Evolutionary conservation across 164 flowering plant species (phyloP).

Genomic region (Vitis amurensis): DNA sequence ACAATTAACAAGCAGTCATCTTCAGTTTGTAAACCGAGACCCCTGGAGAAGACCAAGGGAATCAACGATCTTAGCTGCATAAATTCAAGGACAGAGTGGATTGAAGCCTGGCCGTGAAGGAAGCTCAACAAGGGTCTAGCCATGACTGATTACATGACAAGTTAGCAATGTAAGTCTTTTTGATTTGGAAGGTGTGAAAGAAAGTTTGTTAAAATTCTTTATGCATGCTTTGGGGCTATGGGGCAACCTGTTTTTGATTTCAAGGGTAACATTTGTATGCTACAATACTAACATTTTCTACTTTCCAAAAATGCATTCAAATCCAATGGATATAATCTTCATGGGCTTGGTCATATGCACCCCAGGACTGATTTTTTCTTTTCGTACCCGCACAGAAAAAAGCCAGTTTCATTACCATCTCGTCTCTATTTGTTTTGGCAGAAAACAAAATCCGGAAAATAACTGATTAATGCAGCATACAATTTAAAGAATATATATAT

Average conservation of each 20-base stretch:
- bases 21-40: slow-evolving; percentile 14
- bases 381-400: too few relatives aligned
- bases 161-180: slow-evolving; percentile 1
- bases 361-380: too few relatives aligned
- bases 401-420: too few relatives aligned
- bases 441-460: too few relatives aligned
- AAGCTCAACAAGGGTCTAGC: not conserved
- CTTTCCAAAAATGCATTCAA: not conserved
- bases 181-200: slow-evolving; percentile 14
- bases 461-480: too few relatives aligned
- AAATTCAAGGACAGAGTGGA: slow-evolving; percentile 51
- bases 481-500: too few relatives aligned
- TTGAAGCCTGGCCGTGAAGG: slow-evolving; percentile 71
- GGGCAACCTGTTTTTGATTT: slow-evolving; percentile 16
- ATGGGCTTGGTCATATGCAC: too few relatives aligned
- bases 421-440: too few relatives aligned
- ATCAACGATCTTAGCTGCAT: slow-evolving; percentile 52
- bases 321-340: too few relatives aligned
- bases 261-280: slow-evolving; percentile 12
- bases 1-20: slow-evolving; percentile 16
- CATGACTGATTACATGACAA: not conserved
- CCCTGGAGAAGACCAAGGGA: slow-evolving; percentile 41
- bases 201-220: slow-evolving; percentile 13
- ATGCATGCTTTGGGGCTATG: slow-evolving; percentile 17
- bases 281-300: slow-evolving; percentile 17